Evolutionary conservation across 768 basidiomycete species (phyloP).

Genomic region (Punctularia strigosozonata): DNA sequence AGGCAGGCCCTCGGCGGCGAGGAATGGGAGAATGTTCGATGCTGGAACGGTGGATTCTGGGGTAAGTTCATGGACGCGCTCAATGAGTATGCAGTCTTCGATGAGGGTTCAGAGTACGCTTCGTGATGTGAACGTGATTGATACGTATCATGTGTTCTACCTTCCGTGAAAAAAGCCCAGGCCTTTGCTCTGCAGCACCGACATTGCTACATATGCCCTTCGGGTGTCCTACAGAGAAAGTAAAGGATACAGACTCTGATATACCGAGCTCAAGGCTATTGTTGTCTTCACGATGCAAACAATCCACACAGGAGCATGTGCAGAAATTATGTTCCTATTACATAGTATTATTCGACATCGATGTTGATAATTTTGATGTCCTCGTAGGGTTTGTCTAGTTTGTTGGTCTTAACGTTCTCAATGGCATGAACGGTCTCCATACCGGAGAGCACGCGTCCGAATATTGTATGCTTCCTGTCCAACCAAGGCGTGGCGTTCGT

Average conservation of each 20-base stretch:
- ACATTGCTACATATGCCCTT: too few species aligned
- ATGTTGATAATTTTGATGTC: conserved; percentile 87
- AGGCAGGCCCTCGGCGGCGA: conserved; percentile 14
- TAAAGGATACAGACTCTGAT: too few species aligned
- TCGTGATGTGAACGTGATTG: too few species aligned
- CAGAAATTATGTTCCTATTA: too few species aligned
- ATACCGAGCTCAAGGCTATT: too few species aligned
- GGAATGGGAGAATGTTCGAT: conserved; percentile 28
- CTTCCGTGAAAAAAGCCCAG: too few species aligned
- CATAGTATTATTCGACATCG: conserved; percentile 42
- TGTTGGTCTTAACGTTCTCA: conserved; percentile 81
- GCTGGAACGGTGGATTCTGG: conserved; percentile 31
- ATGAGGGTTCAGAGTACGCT: too few species aligned
- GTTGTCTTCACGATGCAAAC: too few species aligned
- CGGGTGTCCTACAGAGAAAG: too few species aligned
- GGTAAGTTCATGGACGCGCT: conserved; percentile 16
- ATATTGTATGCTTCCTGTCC: conserved; percentile 87
- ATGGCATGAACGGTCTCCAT: conserved; percentile 86
- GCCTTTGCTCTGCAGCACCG: too few species aligned
- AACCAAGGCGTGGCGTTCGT: conserved; percentile 91
- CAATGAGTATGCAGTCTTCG: conserved; percentile 16
- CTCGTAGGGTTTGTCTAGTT: conserved; percentile 81
- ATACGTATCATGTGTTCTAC: too few species aligned
- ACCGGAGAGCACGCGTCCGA: conserved; percentile 80
- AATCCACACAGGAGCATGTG: too few species aligned